These are phyloP conservation scores for Straminergon stramineum DNA, from an alignment of 225 moss, liverwort and hornwort species.

Conservation along the genomic window DNA sequence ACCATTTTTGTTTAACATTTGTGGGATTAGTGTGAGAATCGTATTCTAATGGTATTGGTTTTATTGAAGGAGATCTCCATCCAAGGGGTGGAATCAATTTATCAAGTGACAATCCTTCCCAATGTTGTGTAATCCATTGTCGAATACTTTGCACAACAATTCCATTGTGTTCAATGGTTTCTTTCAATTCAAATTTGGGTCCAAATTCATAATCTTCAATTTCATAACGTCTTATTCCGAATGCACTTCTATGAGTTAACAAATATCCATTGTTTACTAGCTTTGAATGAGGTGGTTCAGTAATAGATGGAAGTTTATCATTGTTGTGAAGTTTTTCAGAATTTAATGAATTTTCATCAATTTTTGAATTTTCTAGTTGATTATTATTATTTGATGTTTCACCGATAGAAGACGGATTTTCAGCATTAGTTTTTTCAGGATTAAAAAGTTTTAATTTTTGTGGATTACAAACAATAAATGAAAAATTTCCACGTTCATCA, in stretches of 20 bases:
- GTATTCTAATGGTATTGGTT: neutral
- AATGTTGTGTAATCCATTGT: slow-evolving; percentile 15
- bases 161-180: neutral
- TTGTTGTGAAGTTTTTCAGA: neutral
- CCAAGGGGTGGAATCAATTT: slow-evolving; percentile 6
- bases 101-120: slow-evolving; percentile 6
- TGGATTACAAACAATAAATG: slow-evolving; percentile 24
- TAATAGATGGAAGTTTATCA: neutral
- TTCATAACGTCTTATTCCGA: neutral
- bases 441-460: neutral
- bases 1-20: slow-evolving; percentile 14
- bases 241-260: neutral
- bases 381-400: neutral
- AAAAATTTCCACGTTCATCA: slow-evolving; percentile 30
- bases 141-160: slow-evolving; percentile 9
- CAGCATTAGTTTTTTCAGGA: neutral
- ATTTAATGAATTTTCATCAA: neutral
- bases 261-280: neutral
- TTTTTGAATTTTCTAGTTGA: neutral
- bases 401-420: neutral
- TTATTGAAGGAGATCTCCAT: neutral
- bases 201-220: neutral
- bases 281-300: neutral
- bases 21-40: neutral
- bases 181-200: neutral